Evolutionary conservation across 1,139 yeast genomes (phyloP).

Genomic region (Debaryomycetaceae sp.): DNA sequence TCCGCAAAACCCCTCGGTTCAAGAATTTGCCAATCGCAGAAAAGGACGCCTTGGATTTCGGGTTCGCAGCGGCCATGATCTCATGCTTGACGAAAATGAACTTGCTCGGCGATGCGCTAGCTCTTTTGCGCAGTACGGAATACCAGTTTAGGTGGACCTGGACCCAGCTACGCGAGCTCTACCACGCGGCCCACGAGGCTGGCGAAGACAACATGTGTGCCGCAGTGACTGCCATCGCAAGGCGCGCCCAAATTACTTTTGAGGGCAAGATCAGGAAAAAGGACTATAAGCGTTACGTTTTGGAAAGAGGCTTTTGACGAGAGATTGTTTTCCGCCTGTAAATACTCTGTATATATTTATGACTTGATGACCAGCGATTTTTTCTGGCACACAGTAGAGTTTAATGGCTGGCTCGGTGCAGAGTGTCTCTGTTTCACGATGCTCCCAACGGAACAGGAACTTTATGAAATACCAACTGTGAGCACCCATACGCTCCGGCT

Average conservation of each 20-base stretch:
- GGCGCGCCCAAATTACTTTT: constrained; percentile 21
- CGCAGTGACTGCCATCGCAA: constrained; percentile 23
- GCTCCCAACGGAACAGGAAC: too few species aligned
- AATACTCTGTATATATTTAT: too few species aligned
- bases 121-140: constrained; percentile 54
- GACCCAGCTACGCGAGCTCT: constrained; percentile 38
- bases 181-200: constrained; percentile 34
- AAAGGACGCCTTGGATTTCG: constrained; percentile 48
- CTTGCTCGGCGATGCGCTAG: constrained; percentile 57
- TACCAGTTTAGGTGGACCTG: constrained; percentile 67
- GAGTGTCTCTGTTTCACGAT: too few species aligned
- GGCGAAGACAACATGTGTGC: constrained; percentile 35
- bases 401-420: too few species aligned
- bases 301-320: constrained; percentile 22
- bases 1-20: constrained; percentile 45
- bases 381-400: too few species aligned
- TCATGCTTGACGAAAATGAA: constrained; percentile 40
- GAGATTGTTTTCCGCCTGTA: too few species aligned
- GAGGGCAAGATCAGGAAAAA: constrained; percentile 30
- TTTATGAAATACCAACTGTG: too few species aligned
- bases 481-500: too few species aligned
- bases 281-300: constrained; percentile 20
- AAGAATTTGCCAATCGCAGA: constrained; percentile 21
- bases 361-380: too few species aligned
- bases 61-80: constrained; percentile 60